These are phyloP conservation scores for Mortierella sp. DNA, from an alignment of 371 early-diverging fungal species.

Conservation along the genomic window DNA sequence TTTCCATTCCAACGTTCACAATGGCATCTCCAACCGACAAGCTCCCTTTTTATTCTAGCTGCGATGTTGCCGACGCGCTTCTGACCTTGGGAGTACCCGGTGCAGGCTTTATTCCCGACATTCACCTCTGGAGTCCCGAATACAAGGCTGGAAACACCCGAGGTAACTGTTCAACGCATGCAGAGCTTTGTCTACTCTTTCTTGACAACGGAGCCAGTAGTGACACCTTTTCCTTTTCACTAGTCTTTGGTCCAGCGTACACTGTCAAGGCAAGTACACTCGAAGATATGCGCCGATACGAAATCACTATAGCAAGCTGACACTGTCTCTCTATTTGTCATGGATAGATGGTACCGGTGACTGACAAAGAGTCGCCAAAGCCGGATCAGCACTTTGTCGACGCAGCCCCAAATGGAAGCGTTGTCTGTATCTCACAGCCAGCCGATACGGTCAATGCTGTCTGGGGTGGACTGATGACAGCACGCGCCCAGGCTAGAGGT, in stretches of 20 bases:
- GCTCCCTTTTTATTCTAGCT: slow-evolving; percentile 40
- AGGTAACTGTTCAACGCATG: slow-evolving; percentile 10
- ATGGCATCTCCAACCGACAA: slow-evolving; percentile 17
- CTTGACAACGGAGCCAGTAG: neutral
- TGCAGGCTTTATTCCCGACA: slow-evolving; percentile 76
- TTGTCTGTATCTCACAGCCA: slow-evolving; percentile 80
- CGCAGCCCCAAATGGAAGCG: slow-evolving; percentile 62
- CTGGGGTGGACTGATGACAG: slow-evolving; percentile 87
- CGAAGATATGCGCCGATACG: neutral
- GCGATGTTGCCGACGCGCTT: slow-evolving; percentile 80
- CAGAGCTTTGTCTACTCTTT: slow-evolving; percentile 1
- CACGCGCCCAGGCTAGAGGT: slow-evolving; percentile 72
- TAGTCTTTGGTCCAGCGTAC: slow-evolving; percentile 80
- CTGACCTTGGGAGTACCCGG: slow-evolving; percentile 68
- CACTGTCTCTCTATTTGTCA: neutral
- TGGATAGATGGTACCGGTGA: slow-evolving; percentile 42
- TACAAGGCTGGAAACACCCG: slow-evolving; percentile 64
- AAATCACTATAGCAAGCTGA: neutral
- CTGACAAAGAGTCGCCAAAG: slow-evolving; percentile 30
- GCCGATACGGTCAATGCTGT: slow-evolving; percentile 73
- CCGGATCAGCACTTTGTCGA: slow-evolving; percentile 61
- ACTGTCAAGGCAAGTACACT: slow-evolving; percentile 68
- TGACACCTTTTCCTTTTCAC: neutral
- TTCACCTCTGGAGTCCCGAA: slow-evolving; percentile 73
- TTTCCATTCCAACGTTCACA: no score